These are phyloP conservation scores for Pisolithus sp. DNA, from an alignment of 768 basidiomycete genomes.

Conservation along the genomic window DNA sequence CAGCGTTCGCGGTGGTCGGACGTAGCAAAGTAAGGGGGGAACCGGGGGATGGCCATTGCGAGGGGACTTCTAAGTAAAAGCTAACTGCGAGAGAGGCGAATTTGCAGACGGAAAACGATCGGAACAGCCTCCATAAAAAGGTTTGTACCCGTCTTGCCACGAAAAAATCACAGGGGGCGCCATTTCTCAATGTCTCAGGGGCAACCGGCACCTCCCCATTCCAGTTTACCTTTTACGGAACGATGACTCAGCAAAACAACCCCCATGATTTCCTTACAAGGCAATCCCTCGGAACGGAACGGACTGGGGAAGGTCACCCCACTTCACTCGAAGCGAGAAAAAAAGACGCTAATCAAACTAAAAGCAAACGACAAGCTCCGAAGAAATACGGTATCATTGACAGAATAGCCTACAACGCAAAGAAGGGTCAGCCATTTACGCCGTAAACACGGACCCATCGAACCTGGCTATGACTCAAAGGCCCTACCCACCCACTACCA, in stretches of 20 bases:
- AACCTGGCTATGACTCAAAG: neutral
- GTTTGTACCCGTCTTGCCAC: too few species aligned
- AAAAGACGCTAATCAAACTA: neutral
- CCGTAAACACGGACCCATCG: neutral
- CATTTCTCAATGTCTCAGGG: too few species aligned
- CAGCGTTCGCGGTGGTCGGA: constrained; percentile 53
- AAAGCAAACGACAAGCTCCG: neutral
- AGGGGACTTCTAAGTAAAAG: constrained; percentile 3
- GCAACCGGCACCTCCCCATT: too few species aligned
- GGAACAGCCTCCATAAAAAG: neutral
- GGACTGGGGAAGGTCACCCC: neutral
- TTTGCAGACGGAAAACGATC: neutral
- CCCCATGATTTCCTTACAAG: neutral
- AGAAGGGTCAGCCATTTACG: neutral
- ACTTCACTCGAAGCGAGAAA: neutral
- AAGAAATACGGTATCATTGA: neutral
- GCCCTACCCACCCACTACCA: constrained; percentile 44
- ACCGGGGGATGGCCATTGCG: constrained; percentile 24
- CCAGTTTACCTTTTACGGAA: too few species aligned
- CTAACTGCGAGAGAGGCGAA: neutral
- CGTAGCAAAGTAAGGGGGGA: constrained; percentile 44
- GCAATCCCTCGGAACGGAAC: neutral
- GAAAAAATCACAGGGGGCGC: too few species aligned
- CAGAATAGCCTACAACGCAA: too few species aligned
- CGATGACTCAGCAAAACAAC: too few species aligned